Evolutionary conservation across 345 rosid species (phyloP).

Genomic region (sweet orange (Citrus sinensis)): DVS_A1.0 CM039169.1:2275001-2275500

Average conservation of each 20-base stretch:
- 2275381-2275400: constrained; percentile 90
- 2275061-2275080: not conserved
- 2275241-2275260: constrained; percentile 93
- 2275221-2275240: constrained; percentile 81
- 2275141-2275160: no score
- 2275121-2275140: no score
- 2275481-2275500: no score
- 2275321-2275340: constrained; percentile 91
- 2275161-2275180: no score
- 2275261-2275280: constrained; percentile 82
- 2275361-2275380: constrained; percentile 90
- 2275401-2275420: constrained; percentile 88
- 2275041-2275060: not conserved
- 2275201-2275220: constrained; percentile 78
- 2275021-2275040: not conserved
- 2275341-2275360: constrained; percentile 64
- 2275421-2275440: constrained; percentile 39
- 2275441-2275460: no score
- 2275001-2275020: not conserved
- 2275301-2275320: constrained; percentile 86
- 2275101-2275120: not conserved
- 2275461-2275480: no score
- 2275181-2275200: constrained; percentile 60
- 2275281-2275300: constrained; percentile 87
- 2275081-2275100: not conserved